Evolutionary conservation across 148 eudicot species (phyloP).

Genomic region (Rhododendron kiyosumense): DNA sequence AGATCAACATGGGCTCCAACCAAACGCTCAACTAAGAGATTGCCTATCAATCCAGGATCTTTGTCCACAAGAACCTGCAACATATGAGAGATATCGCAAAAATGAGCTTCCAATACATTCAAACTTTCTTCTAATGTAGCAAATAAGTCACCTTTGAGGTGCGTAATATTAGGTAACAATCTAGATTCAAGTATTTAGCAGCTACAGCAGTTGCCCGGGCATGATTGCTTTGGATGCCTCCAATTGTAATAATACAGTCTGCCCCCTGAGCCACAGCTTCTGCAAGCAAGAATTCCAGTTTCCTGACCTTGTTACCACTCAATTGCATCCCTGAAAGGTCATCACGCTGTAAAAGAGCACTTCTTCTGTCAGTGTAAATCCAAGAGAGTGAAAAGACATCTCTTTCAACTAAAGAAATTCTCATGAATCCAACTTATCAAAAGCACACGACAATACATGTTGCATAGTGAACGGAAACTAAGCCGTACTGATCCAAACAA

Average conservation of each 20-base stretch:
- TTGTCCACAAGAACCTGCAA: conserved; percentile 73
- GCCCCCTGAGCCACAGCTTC: conserved; percentile 92
- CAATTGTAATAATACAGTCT: conserved; percentile 79
- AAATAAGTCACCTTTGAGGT: conserved; percentile 73
- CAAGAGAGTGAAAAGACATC: not conserved
- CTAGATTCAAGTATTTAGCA: conserved; percentile 85
- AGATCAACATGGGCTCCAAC: conserved; percentile 98
- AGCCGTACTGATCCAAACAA: not conserved
- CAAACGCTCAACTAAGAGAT: conserved; percentile 92
- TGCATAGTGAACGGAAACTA: not conserved
- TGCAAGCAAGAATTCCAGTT: conserved; percentile 93
- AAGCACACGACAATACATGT: conserved; percentile 4
- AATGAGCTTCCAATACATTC: conserved; percentile 4
- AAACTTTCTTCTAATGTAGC: not conserved
- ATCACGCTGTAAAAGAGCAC: conserved; percentile 66
- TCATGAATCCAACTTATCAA: not conserved
- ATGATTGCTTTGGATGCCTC: conserved; percentile 98
- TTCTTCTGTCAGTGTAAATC: conserved; percentile 19
- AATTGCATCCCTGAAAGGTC: conserved; percentile 98
- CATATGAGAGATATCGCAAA: conserved; percentile 6
- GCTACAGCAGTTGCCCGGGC: conserved; percentile 98
- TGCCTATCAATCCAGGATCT: conserved; percentile 94
- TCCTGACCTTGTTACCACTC: conserved; percentile 96
- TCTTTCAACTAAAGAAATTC: not conserved
- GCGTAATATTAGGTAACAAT: conserved; percentile 83